These are phyloP conservation scores for Phytomonas sp. DNA, from an alignment of 208 protist genomes.

Conservation along the genomic window DNA sequence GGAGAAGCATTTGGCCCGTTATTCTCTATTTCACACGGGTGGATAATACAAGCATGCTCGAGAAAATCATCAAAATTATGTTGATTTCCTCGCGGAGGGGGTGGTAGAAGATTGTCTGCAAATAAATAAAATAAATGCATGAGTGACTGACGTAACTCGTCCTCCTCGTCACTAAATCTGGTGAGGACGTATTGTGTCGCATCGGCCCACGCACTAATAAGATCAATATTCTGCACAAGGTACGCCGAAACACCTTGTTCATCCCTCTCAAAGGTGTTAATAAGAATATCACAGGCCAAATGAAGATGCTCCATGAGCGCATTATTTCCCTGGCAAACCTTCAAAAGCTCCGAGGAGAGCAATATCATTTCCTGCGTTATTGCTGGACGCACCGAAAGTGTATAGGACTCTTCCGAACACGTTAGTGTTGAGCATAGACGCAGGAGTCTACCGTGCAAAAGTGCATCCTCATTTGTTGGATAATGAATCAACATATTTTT, in stretches of 20 bases:
- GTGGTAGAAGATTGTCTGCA: conserved; percentile 48
- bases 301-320: conserved; percentile 33
- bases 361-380: background rate
- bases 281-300: conserved; percentile 51
- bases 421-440: conserved; percentile 49
- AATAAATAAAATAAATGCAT: conserved; percentile 74
- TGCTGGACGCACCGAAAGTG: background rate
- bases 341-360: conserved; percentile 25
- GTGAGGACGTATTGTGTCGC: conserved; percentile 35
- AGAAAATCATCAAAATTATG: background rate
- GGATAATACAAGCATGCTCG: too few relatives aligned
- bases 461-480: conserved; percentile 23
- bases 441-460: conserved; percentile 32
- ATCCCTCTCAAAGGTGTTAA: conserved; percentile 73
- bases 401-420: conserved; percentile 40
- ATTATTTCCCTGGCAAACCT: conserved; percentile 18
- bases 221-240: conserved; percentile 22
- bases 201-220: conserved; percentile 44
- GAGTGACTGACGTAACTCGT: conserved; percentile 62
- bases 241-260: conserved; percentile 35
- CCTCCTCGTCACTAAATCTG: conserved; percentile 43
- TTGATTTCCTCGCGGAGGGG: conserved; percentile 10
- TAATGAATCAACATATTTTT: conserved; percentile 28
- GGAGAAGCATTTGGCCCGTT: too few relatives aligned
- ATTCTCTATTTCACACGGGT: too few relatives aligned